Evolutionary conservation across 768 basidiomycete genomes (phyloP).

Genomic region (Candolleomyces aberdarensis): DNA sequence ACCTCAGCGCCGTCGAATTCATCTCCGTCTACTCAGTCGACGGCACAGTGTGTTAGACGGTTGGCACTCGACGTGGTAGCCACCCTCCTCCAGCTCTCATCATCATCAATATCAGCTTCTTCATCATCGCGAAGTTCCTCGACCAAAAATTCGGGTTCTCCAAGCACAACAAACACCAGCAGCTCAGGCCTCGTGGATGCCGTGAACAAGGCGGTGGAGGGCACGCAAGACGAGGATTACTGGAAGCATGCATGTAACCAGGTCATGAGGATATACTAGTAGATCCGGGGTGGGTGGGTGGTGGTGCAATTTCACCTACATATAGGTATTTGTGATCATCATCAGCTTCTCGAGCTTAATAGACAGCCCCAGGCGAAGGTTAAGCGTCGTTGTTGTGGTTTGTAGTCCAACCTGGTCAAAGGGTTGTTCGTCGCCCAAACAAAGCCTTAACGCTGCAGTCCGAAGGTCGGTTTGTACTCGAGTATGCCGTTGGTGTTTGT

Average conservation of each 20-base stretch:
- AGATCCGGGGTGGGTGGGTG: too few species aligned
- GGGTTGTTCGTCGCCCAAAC: too few species aligned
- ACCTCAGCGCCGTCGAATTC: too few species aligned
- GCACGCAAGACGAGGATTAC: conserved; percentile 34
- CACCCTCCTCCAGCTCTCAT: conserved; percentile 15
- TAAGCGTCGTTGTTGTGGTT: too few species aligned
- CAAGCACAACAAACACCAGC: background rate
- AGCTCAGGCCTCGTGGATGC: conserved; percentile 13
- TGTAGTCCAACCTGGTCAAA: too few species aligned
- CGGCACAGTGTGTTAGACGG: background rate
- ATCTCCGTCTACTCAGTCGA: too few species aligned
- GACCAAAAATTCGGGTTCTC: background rate
- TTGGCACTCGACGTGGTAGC: conserved; percentile 65
- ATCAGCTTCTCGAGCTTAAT: too few species aligned
- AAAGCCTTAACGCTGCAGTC: too few species aligned
- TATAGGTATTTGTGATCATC: too few species aligned
- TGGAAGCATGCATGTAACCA: conserved; percentile 29
- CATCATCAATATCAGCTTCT: background rate
- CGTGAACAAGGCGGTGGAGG: conserved; percentile 35
- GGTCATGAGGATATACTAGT: background rate
- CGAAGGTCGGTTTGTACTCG: too few species aligned
- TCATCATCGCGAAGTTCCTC: background rate
- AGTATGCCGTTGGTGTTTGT: too few species aligned
- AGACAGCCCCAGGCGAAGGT: too few species aligned
- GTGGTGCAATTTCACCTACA: background rate